phyloP scores from a whole-genome alignment of 2,329 filamentous ascomycete species.

The Neofusicoccum ribis region DNA sequence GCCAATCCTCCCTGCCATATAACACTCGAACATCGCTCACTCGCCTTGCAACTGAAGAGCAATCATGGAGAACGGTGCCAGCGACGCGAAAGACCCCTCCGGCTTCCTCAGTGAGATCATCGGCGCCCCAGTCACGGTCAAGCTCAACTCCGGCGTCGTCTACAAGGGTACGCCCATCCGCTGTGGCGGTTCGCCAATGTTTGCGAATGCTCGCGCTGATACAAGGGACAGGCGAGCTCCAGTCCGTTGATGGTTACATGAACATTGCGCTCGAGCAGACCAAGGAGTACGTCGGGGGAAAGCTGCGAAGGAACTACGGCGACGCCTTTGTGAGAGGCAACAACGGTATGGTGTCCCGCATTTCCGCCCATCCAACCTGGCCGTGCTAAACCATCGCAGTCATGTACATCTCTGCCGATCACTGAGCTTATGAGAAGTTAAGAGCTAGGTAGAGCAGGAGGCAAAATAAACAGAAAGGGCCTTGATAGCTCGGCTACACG shows the following conservation, averaged over 20 bases:
- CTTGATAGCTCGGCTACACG: not conserved
- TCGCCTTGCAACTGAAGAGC: not conserved
- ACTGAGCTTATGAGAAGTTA: conserved; percentile 13
- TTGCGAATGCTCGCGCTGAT: not conserved
- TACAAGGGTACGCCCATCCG: conserved; percentile 72
- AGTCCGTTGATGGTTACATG: conserved; percentile 99
- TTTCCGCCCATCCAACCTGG: not conserved
- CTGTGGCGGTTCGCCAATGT: not conserved
- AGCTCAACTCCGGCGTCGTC: conserved; percentile 96
- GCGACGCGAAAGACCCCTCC: conserved; percentile 86
- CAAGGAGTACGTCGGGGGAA: conserved; percentile 84
- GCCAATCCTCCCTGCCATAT: not conserved
- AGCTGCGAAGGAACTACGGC: conserved; percentile 79
- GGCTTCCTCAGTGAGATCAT: conserved; percentile 94
- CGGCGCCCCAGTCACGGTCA: conserved; percentile 89
- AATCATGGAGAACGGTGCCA: conserved; percentile 73
- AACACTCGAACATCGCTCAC: not conserved
- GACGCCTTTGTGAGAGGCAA: conserved; percentile 96
- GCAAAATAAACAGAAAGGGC: not conserved
- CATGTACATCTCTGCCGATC: conserved; percentile 29
- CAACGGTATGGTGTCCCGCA: conserved; percentile 66
- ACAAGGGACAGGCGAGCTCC: conserved; percentile 72
- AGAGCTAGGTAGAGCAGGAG: not conserved
- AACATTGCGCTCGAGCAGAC: conserved; percentile 98
- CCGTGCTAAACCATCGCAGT: conserved; percentile 20